A percentile compares a stretch with the other conserved stretches of the same genome.
Evolutionary conservation across 2,329 filamentous ascomycete species (phyloP).

Genomic region (Chalara sp.): DNA sequence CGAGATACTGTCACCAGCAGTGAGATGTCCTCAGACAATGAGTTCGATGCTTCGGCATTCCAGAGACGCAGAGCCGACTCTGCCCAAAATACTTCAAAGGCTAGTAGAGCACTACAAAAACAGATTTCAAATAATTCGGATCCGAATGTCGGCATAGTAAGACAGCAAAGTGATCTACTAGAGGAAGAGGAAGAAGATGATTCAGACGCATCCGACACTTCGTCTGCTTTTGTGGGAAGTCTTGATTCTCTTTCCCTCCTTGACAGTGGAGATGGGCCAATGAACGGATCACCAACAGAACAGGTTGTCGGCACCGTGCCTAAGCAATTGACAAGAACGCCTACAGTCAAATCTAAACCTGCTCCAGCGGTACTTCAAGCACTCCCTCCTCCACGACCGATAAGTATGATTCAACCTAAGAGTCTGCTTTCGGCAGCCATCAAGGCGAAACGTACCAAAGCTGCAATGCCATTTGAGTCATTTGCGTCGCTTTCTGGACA

Average conservation of each 20-base stretch:
- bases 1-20: slow-evolving; percentile 76
- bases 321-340: slow-evolving; percentile 51
- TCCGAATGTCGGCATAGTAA: slow-evolving; percentile 29
- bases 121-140: slow-evolving; percentile 40
- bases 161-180: slow-evolving; percentile 36
- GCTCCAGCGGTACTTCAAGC: slow-evolving; percentile 52
- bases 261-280: slow-evolving; percentile 53
- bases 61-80: slow-evolving; percentile 55
- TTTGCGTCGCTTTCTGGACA: slow-evolving; percentile 73
- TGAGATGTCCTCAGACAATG: slow-evolving; percentile 77
- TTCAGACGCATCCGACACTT: slow-evolving; percentile 55
- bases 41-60: slow-evolving; percentile 61
- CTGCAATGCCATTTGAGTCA: slow-evolving; percentile 65
- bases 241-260: slow-evolving; percentile 68
- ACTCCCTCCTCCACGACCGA: slow-evolving; percentile 61
- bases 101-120: slow-evolving; percentile 44
- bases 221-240: slow-evolving; percentile 58
- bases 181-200: slow-evolving; percentile 43
- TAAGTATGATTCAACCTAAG: slow-evolving; percentile 62
- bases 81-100: slow-evolving; percentile 49
- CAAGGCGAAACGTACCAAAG: slow-evolving; percentile 64
- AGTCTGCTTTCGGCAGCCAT: slow-evolving; percentile 67
- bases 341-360: slow-evolving; percentile 57
- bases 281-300: slow-evolving; percentile 45
- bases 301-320: slow-evolving; percentile 60